Conservation (phyloP, 2,329 filamentous ascomycete genomes). For the Aspergillus pseudoviridinutans region DNA sequence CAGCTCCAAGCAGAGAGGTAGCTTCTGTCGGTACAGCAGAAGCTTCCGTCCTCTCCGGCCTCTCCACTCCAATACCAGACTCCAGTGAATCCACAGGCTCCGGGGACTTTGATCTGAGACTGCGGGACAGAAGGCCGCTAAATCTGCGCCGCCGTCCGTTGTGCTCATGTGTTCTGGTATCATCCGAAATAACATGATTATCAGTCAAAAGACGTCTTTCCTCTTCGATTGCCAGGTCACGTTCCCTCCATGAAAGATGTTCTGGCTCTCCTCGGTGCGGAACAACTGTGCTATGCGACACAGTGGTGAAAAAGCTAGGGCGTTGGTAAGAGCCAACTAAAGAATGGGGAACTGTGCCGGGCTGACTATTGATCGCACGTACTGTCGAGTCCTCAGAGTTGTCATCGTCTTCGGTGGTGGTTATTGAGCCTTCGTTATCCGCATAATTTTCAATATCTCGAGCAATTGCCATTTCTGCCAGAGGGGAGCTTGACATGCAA, state of each 20-base stretch:
- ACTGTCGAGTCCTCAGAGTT: slow-evolving; percentile 37
- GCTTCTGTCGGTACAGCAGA: slow-evolving; percentile 37
- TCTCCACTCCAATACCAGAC: slow-evolving; percentile 1
- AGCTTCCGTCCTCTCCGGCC: slow-evolving; percentile 7
- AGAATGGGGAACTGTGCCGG: slow-evolving; percentile 41
- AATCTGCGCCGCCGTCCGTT: slow-evolving; percentile 21
- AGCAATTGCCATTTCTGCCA: slow-evolving; percentile 63
- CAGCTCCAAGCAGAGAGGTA: slow-evolving; percentile 45
- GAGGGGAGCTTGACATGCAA: slow-evolving; percentile 59
- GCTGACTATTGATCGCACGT: slow-evolving; percentile 36
- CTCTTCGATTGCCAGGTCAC: slow-evolving; percentile 52
- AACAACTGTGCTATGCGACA: slow-evolving; percentile 66
- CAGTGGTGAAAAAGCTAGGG: slow-evolving; percentile 71
- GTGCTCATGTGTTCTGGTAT: slow-evolving; percentile 33
- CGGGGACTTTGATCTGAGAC: not conserved
- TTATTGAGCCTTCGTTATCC: slow-evolving; percentile 48
- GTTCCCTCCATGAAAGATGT: slow-evolving; percentile 50
- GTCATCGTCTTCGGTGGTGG: slow-evolving; percentile 36
- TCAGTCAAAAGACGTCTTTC: slow-evolving; percentile 57
- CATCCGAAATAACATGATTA: slow-evolving; percentile 55
- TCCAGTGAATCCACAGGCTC: slow-evolving; percentile 7
- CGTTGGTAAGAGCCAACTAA: slow-evolving; percentile 68
- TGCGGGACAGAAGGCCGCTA: slow-evolving; percentile 17
- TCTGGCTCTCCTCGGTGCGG: slow-evolving; percentile 45
- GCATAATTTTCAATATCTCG: slow-evolving; percentile 63